phyloP scores from a whole-genome alignment of 1,284 basidiomycete genomes.

The Cutaneotrichosporon sp. region DNA sequence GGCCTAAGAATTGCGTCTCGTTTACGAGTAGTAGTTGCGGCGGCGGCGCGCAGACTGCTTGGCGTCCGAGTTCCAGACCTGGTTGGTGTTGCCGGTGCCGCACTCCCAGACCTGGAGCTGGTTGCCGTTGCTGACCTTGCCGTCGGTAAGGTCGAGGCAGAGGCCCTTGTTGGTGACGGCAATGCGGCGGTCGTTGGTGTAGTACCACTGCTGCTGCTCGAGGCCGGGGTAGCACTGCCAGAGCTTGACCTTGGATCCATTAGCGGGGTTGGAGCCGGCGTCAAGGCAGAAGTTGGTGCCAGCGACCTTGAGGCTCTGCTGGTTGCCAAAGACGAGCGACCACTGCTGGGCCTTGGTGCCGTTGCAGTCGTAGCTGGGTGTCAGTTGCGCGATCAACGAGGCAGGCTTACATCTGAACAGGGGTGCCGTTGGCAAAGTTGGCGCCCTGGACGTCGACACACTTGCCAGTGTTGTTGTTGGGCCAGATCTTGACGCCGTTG shows the following conservation, averaged over 20 bases:
- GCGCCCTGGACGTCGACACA: conserved; percentile 19
- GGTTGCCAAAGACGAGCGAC: conserved; percentile 10
- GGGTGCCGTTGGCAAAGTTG: conserved; percentile 20
- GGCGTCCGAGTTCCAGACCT: conserved; percentile 27
- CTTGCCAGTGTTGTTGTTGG: conserved; percentile 9
- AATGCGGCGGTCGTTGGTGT: conserved; percentile 21
- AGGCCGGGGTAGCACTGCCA: conserved; percentile 20
- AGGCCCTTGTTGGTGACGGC: conserved; percentile 18
- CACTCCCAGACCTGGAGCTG: conserved; percentile 21
- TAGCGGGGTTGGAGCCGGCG: conserved; percentile 19
- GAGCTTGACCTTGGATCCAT: conserved; percentile 24
- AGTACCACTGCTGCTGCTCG: conserved; percentile 26
- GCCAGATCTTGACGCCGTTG: conserved; percentile 6
- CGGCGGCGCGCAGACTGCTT: not conserved
- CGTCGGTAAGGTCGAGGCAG: conserved; percentile 34
- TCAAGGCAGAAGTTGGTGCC: conserved; percentile 37
- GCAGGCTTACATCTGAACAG: conserved; percentile 18
- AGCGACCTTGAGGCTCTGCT: conserved; percentile 16
- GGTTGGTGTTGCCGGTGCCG: conserved; percentile 34
- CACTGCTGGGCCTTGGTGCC: conserved; percentile 17
- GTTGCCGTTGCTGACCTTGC: conserved; percentile 18
- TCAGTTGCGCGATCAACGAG: not conserved
- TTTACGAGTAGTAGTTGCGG: conserved; percentile 7
- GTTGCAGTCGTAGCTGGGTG: conserved; percentile 19
- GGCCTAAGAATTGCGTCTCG: not conserved